Base-by-base conservation (phyloP, 805 yeast genomes). In the Crinitomyces ghanaensis region DNA sequence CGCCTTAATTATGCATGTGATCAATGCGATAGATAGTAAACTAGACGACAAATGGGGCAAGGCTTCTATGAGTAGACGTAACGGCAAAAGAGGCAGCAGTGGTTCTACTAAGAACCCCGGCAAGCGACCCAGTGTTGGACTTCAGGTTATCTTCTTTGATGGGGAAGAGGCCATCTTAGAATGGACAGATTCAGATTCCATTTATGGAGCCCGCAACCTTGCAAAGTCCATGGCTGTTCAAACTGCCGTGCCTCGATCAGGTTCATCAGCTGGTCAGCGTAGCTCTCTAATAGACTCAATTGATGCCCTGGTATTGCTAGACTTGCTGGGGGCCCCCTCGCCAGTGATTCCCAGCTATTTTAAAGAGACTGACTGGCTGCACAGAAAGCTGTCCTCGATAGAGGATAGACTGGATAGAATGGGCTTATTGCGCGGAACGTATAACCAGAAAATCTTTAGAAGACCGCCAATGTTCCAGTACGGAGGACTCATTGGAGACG, bases 131-230 rank as follows among this genome's bases (percentile, higher is more conserved):
- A n/a, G n/a, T n/a, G 24, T 44, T 4, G 74, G 73, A 0, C 28
- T 71, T 3, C 69, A 66, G 41, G 48, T 71, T 5, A 52, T 72
- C 0, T 72, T 72, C 42, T 69, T 71, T 34, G 79, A 72, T 41
- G 79, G 79, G 3, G 78, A 72, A 45, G 79, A 73, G 44, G 77
- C 79, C 0, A 39, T 70, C n/a, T 54, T 53, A 2, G 44, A 54
- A n/a, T 72, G 79, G 79, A 46, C 64, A 2, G 58, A 53, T 5
- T 45, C 53, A 0, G 79, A 72, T 39, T 71, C 77, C 1, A 54
- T 71, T 1, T 72, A 73, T 44, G 79, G 79, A 0, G 64, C 78
- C 0, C 59, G 64, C 12, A 68, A 67, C 36, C 47, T 71, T 19
- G 74, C 74, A 5, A 41, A 46, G 1, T 35, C 42, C 19, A 65